Evolutionary conservation across 495 filamentous ascomycete genomes (phyloP).

Genomic region (Aspergillus panamensis): DNA sequence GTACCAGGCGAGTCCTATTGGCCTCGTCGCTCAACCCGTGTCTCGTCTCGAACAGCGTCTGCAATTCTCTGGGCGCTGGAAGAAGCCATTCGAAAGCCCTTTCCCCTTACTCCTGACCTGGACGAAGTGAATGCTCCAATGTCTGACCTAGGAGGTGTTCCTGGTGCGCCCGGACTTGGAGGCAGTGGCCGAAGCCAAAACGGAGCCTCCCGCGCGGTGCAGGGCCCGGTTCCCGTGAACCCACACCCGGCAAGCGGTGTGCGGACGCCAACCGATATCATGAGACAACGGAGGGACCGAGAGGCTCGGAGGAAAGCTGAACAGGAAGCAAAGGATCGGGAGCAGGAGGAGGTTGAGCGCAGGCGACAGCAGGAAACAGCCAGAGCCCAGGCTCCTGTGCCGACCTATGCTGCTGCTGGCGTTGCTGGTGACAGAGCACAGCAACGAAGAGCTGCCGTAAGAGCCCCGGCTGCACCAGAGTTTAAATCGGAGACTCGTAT

Average conservation of each 20-base stretch:
- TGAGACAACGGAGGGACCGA: slow-evolving; percentile 65
- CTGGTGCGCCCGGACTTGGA: slow-evolving; percentile 36
- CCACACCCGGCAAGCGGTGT: slow-evolving; percentile 43
- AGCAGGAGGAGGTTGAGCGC: slow-evolving; percentile 53
- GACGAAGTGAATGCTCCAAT: slow-evolving; percentile 92
- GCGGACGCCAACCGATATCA: slow-evolving; percentile 65
- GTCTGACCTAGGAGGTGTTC: slow-evolving; percentile 71
- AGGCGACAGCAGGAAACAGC: slow-evolving; percentile 54
- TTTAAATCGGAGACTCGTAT: slow-evolving; percentile 20
- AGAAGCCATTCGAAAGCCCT: slow-evolving; percentile 79
- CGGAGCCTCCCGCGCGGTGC: slow-evolving; percentile 44
- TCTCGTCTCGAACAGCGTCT: slow-evolving; percentile 63
- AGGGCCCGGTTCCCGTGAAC: slow-evolving; percentile 47
- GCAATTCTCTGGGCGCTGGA: slow-evolving; percentile 91
- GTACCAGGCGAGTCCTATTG: slow-evolving; percentile 44
- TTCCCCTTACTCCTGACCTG: slow-evolving; percentile 77
- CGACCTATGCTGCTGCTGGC: slow-evolving; percentile 54
- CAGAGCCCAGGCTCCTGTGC: slow-evolving; percentile 29
- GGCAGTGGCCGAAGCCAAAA: slow-evolving; percentile 48
- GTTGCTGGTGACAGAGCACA: slow-evolving; percentile 49
- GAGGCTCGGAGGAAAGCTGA: slow-evolving; percentile 65
- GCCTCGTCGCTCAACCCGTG: slow-evolving; percentile 52
- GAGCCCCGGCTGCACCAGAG: slow-evolving; percentile 28
- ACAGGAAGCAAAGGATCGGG: slow-evolving; percentile 44
- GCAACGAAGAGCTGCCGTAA: slow-evolving; percentile 39